A percentile compares a stretch with the other conserved stretches of the same genome.
phyloP scores from a whole-genome alignment of 768 basidiomycete genomes.

The Auricularia auricula-judae region DNA sequence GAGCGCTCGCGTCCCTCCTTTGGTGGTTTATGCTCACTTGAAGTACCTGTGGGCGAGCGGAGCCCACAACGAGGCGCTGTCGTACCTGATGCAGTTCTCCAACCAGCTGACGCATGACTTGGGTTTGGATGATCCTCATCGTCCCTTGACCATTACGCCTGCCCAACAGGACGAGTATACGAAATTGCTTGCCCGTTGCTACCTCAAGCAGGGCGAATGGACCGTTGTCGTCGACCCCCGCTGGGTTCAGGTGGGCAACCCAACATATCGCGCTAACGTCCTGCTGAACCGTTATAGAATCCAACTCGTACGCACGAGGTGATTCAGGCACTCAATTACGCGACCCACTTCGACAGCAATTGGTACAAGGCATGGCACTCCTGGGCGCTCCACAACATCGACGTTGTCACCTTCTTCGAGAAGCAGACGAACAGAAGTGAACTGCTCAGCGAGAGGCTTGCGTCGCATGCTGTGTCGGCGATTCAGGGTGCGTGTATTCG shows the following conservation, averaged over 20 bases:
- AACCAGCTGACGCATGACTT: slow-evolving; percentile 19
- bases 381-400: slow-evolving; percentile 37
- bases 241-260: slow-evolving; percentile 14
- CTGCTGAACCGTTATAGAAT: slow-evolving; percentile 15
- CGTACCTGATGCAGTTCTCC: slow-evolving; percentile 27
- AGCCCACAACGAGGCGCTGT: slow-evolving; percentile 23
- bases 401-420: slow-evolving; percentile 57
- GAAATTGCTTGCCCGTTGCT: slow-evolving; percentile 29
- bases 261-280: slow-evolving; percentile 18
- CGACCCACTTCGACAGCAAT: slow-evolving; percentile 32
- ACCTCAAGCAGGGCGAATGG: slow-evolving; percentile 38
- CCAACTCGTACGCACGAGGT: slow-evolving; percentile 24
- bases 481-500: slow-evolving; percentile 42
- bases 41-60: slow-evolving; percentile 36
- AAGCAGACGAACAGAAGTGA: slow-evolving; percentile 41
- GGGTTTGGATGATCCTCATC: slow-evolving; percentile 7
- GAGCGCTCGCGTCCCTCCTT: slow-evolving; percentile 14
- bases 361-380: slow-evolving; percentile 45
- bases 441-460: slow-evolving; percentile 42
- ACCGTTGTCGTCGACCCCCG: background rate
- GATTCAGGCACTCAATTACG: slow-evolving; percentile 26
- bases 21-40: slow-evolving; percentile 36
- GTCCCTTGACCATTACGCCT: slow-evolving; percentile 20
- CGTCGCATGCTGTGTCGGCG: slow-evolving; percentile 80
- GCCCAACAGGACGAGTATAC: slow-evolving; percentile 12